Evolutionary conservation across 129 eudicot genomes (phyloP).

Genomic region (Saussurea involucrata): DNA sequence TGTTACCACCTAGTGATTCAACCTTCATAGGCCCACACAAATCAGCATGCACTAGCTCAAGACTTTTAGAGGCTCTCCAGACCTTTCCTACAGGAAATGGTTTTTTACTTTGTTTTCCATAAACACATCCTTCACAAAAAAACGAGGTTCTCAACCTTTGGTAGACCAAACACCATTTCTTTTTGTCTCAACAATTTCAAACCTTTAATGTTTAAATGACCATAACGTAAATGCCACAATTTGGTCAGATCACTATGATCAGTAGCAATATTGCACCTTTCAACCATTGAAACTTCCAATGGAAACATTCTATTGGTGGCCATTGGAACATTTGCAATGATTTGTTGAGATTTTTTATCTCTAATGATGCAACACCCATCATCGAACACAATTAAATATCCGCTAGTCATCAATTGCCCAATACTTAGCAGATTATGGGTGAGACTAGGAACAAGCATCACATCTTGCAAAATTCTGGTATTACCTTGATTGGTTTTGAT

Average conservation of each 20-base stretch:
- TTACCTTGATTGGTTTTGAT: no score
- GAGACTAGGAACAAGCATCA: no score
- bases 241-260: neutral
- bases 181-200: neutral
- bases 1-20: no score
- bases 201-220: neutral
- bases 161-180: conserved; percentile 2
- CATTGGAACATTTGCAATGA: neutral
- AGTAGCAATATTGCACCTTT: neutral
- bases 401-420: no score
- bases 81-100: no score
- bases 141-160: neutral
- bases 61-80: no score
- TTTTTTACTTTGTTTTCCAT: conserved; percentile 19
- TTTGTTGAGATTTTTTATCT: no score
- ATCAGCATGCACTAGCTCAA: no score
- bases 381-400: no score
- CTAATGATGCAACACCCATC: no score
- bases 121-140: conserved; percentile 32
- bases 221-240: conserved; percentile 5
- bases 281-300: neutral
- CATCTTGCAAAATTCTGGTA: no score
- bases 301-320: conserved; percentile 5
- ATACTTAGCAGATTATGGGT: conserved; percentile 10
- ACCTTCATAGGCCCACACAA: no score